Evolutionary conservation across 768 basidiomycete genomes (phyloP).

Genomic region (Termitomyces sp.): DNA sequence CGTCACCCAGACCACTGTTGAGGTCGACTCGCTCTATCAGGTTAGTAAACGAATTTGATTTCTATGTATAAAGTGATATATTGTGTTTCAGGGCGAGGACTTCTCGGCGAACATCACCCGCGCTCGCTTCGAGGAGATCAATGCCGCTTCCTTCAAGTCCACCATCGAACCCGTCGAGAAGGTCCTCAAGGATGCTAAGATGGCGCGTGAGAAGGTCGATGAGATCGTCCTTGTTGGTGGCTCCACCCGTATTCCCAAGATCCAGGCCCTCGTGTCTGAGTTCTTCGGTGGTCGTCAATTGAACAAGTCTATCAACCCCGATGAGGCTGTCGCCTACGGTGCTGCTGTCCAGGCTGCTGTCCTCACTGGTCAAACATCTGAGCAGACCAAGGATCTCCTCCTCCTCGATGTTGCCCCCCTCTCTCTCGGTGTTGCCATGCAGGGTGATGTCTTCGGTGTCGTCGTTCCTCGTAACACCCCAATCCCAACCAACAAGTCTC

Average conservation of each 20-base stretch:
- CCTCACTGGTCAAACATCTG: conserved; percentile 96
- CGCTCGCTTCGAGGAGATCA: conserved; percentile 99
- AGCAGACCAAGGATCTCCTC: conserved; percentile 97
- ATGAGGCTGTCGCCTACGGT: conserved; percentile 99
- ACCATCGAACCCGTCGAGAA: conserved; percentile 98
- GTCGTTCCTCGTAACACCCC: conserved; percentile 99
- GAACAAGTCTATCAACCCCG: conserved; percentile 99
- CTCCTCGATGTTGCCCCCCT: conserved; percentile 98
- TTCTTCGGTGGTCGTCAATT: conserved; percentile 97
- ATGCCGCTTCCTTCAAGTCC: conserved; percentile 91
- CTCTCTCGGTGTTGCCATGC: conserved; percentile 99
- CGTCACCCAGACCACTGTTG: conserved; percentile 97
- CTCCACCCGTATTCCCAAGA: conserved; percentile 99
- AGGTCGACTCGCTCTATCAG: conserved; percentile 98
- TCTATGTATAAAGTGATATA: neutral
- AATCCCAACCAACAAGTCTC: conserved; percentile 98
- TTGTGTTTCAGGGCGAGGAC: conserved; percentile 74
- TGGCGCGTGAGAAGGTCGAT: conserved; percentile 94
- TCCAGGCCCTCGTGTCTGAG: conserved; percentile 96
- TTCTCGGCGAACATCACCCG: conserved; percentile 99
- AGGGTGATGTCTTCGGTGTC: conserved; percentile 99
- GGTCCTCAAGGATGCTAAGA: conserved; percentile 98
- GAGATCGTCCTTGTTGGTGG: conserved; percentile 99
- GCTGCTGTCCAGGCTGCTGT: conserved; percentile 99
- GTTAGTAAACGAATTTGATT: conserved; percentile 35